Evolutionary conservation across 2,329 filamentous ascomycete species (phyloP).

Genomic region (Xylariomycetidae sp.): DNA sequence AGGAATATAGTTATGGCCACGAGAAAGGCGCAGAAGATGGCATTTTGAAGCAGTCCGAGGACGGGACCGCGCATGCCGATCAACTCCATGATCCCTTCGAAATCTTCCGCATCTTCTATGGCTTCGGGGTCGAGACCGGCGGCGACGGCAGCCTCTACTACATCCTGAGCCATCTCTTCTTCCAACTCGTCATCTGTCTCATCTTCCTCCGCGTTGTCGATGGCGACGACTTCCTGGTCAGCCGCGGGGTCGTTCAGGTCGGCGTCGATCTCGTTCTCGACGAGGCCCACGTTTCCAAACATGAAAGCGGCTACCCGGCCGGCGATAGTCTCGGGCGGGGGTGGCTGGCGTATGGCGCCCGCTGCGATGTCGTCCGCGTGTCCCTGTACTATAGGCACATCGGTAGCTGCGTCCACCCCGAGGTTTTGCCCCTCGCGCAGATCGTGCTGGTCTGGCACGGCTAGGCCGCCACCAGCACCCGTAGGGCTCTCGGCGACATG

Average conservation of each 20-base stretch:
- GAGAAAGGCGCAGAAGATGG: constrained; percentile 86
- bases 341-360: too few species aligned
- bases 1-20: constrained; percentile 81
- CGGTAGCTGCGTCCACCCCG: too few species aligned
- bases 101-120: constrained; percentile 83
- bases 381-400: too few species aligned
- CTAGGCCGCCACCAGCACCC: too few species aligned
- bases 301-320: constrained; percentile 53
- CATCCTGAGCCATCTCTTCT: constrained; percentile 47
- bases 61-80: constrained; percentile 95
- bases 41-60: constrained; percentile 86
- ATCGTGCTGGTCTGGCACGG: too few species aligned
- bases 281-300: constrained; percentile 54
- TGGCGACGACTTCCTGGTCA: constrained; percentile 34
- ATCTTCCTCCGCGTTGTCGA: constrained; percentile 24
- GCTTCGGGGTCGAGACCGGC: constrained; percentile 70
- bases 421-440: too few species aligned
- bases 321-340: too few species aligned
- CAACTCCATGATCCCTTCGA: constrained; percentile 93
- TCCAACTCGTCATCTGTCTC: constrained; percentile 28
- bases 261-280: constrained; percentile 32
- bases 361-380: too few species aligned
- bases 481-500: too few species aligned
- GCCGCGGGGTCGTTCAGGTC: constrained; percentile 52
- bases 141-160: constrained; percentile 59